Conservation (phyloP, 2,329 filamentous ascomycete species). For the Didymella pinodella region DNA sequence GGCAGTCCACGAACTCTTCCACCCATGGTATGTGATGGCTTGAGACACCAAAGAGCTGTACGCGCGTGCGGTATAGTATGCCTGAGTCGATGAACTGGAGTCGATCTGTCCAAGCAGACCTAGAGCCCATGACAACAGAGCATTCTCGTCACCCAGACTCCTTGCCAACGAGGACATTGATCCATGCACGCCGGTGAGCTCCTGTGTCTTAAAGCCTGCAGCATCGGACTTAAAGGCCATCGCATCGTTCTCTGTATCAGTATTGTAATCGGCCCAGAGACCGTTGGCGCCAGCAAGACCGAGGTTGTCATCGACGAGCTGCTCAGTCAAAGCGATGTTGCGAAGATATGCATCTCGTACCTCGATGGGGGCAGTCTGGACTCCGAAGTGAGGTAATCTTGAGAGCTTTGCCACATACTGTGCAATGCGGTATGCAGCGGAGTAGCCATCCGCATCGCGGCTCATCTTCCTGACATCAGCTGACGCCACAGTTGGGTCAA, state of each 20-base stretch:
- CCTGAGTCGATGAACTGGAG: constrained; percentile 30
- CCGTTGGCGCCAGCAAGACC: constrained; percentile 64
- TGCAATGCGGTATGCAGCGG: constrained; percentile 77
- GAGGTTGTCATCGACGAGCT: constrained; percentile 67
- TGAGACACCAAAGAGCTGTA: constrained; percentile 50
- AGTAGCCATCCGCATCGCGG: constrained; percentile 74
- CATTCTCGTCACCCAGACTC: constrained; percentile 22
- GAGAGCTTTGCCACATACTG: constrained; percentile 72
- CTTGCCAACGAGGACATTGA: constrained; percentile 26
- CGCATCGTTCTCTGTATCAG: constrained; percentile 62
- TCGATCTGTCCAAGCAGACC: constrained; percentile 36
- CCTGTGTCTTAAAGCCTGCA: constrained; percentile 56
- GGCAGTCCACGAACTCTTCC: constrained; percentile 45
- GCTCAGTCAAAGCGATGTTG: constrained; percentile 62
- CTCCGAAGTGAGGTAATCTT: constrained; percentile 50
- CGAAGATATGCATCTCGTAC: constrained; percentile 50
- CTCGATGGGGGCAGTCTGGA: constrained; percentile 41
- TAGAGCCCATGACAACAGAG: constrained; percentile 38
- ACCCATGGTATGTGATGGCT: constrained; percentile 54
- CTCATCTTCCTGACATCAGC: constrained; percentile 45
- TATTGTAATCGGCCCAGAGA: constrained; percentile 58
- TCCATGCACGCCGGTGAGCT: constrained; percentile 43
- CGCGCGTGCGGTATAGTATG: constrained; percentile 56
- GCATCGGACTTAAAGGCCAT: constrained; percentile 62
- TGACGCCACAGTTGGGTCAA: constrained; percentile 48